Conservation (phyloP, 1,139 yeast species). For the Suhomyces ambrosiae region DNA sequence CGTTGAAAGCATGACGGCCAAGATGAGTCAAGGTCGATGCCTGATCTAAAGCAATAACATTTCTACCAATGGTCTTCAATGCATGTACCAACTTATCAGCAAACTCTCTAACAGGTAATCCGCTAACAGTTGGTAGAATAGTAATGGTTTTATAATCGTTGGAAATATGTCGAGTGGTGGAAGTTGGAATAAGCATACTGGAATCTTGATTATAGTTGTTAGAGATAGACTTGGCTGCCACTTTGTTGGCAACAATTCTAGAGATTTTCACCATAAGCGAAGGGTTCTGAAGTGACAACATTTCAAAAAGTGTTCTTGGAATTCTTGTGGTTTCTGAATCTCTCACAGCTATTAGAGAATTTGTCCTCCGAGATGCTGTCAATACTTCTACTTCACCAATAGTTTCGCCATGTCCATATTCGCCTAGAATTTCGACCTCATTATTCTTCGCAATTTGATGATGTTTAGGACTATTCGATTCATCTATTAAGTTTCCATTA, state of each 20-base stretch:
- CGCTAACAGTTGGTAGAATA: conserved; percentile 74
- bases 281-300: conserved; percentile 82
- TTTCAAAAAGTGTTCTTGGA: conserved; percentile 85
- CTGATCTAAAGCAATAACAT: conserved; percentile 78
- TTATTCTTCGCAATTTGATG: conserved; percentile 15
- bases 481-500: conserved; percentile 24
- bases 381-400: conserved; percentile 94
- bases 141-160: conserved; percentile 79
- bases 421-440: conserved; percentile 56
- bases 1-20: conserved; percentile 93
- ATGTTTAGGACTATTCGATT: conserved; percentile 19
- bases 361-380: conserved; percentile 74
- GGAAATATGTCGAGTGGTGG: conserved; percentile 34
- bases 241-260: conserved; percentile 79
- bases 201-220: neutral
- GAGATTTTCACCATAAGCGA: conserved; percentile 89
- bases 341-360: conserved; percentile 82
- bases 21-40: conserved; percentile 77
- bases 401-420: conserved; percentile 92
- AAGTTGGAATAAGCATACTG: conserved; percentile 23
- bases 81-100: conserved; percentile 73
- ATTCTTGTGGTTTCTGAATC: conserved; percentile 93
- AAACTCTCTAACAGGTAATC: conserved; percentile 83
- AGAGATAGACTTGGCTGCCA: conserved; percentile 26
- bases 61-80: conserved; percentile 68